Base-by-base conservation (phyloP, 257 asterid genomes). In the Agastache rugosa region DNA sequence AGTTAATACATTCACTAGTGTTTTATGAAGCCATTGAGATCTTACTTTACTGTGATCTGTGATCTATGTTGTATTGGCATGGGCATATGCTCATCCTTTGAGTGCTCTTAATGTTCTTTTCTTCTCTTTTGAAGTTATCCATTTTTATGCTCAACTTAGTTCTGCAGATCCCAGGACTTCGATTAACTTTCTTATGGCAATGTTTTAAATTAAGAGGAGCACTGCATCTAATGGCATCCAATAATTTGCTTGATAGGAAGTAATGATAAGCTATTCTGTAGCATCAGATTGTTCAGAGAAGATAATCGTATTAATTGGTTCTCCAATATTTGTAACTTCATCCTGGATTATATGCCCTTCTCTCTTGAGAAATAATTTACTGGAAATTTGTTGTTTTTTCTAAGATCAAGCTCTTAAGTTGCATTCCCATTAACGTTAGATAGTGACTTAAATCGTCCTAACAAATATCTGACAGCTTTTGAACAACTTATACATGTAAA, bases 1-100 rank as follows among this genome's bases (percentile, higher is more conserved):
- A 8, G 9, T 19, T 11, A 39, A 7, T 27, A 37, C 35, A 42
- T n/a, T 63, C 75, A 45, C 27, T 64, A 45, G 55, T 73, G 64
- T 12, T 35, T n/a, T 63, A 8, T 75, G 75, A 48, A 70, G 42
- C 41, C 55, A 70, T 63, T 47, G 15, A 67, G 74, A 31, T 75
- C 59, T 19, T 58, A 17, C 39, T 59, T 44, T 7, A 47, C 48
- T 62, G 45, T 45, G 53, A 56, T 45, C 37, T 71, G 22, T 31
- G 35, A 27, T 19, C 67, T 74, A 68, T 42, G 51, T 19, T 16
- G 48, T 51, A 15, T 35, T 25, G 48, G 29, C 29, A 53, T 3
- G 12, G 39, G 54, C 23, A 12, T 16, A 17, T 56, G 51, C 19
- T 8, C 22, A 47, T 47, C 39, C 53, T 54, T 74, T 56, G 35